A percentile compares a stretch with the other conserved stretches of the same genome.
phyloP scores from a whole-genome alignment of 441 rosid genomes.

The California macrophylla region DNA sequence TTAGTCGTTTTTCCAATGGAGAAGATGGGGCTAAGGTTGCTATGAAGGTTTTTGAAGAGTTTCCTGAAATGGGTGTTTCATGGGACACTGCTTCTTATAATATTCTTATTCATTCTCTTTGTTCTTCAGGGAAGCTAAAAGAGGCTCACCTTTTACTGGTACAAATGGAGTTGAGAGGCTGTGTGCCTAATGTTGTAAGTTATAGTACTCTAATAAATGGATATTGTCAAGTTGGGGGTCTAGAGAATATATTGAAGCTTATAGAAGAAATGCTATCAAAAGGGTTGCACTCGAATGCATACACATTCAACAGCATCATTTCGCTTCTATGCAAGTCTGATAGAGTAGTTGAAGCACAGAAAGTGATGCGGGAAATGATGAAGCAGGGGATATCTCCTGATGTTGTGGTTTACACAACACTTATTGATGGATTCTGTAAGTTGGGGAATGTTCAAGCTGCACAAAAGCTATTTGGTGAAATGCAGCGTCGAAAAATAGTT shows the following conservation, averaged over 20 bases:
- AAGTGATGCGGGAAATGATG: conserved; percentile 51
- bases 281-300: conserved; percentile 58
- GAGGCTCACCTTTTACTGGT: conserved; percentile 68
- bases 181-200: conserved; percentile 67
- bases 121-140: conserved; percentile 43
- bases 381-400: conserved; percentile 45
- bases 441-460: conserved; percentile 48
- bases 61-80: conserved; percentile 46
- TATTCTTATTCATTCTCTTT: conserved; percentile 50
- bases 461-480: conserved; percentile 42
- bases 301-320: conserved; percentile 59
- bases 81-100: conserved; percentile 71
- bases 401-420: conserved; percentile 57
- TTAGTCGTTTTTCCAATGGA: conserved; percentile 38
- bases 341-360: conserved; percentile 50
- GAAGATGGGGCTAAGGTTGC: conserved; percentile 27
- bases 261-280: conserved; percentile 54
- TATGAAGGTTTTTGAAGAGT: conserved; percentile 38
- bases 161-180: conserved; percentile 59
- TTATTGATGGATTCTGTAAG: conserved; percentile 69
- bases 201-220: conserved; percentile 71
- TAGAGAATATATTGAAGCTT: conserved; percentile 42
- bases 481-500: conserved; percentile 33
- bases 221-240: conserved; percentile 48
- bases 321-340: conserved; percentile 43